Base-by-base conservation (phyloP, 2,329 filamentous ascomycete genomes). In the Podosphaera xanthii region DNA sequence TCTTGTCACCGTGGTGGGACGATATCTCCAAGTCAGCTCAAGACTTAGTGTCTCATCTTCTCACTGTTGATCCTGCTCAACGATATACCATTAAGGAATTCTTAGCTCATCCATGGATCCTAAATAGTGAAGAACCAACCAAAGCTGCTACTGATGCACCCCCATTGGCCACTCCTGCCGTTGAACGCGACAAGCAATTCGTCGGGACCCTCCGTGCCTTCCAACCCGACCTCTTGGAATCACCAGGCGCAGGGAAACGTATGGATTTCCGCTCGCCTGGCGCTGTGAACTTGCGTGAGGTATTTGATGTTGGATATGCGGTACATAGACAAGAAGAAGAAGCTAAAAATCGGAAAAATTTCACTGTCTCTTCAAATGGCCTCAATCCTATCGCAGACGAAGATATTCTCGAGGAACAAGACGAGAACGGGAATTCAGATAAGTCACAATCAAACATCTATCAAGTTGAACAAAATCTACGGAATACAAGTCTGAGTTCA, bases 1-100 rank as follows among this genome's bases (percentile, higher is more conserved):
- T 98, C 75, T 74, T 98, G 50, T 97, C 91, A 2, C 92, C 92
- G 0, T 98, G 92, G 92, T 98, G 92, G 92, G 92, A 98, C 65
- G 90, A 96, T 60, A 97, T 98, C 62, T 96, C 91, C 61, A 89
- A 92, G 70, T 84, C 87, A 2, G 92, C 92, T 0, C 88, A 97
- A 70, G 91, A 98, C 67, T 76, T 98, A 8, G 91, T 98, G 60
- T 87, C 86, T 3, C 92, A 98, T 70, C 79, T 98, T 0, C 74
- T 98, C 62, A 94, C 88, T 0, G 92, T 98, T 61, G 89, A 98
- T 65, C 92, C 92, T 0, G 88, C 94, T 62, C 91, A 95, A 76
- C 83, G 92, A 22, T 98, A 88, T 72, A 90, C 87, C 2, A 98
- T 98, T 69, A 82, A 80, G 61, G 84, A 97, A 68, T 98, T 98